Base-by-base conservation (phyloP, 345 rosid species). In the Punica granatum region DNA sequence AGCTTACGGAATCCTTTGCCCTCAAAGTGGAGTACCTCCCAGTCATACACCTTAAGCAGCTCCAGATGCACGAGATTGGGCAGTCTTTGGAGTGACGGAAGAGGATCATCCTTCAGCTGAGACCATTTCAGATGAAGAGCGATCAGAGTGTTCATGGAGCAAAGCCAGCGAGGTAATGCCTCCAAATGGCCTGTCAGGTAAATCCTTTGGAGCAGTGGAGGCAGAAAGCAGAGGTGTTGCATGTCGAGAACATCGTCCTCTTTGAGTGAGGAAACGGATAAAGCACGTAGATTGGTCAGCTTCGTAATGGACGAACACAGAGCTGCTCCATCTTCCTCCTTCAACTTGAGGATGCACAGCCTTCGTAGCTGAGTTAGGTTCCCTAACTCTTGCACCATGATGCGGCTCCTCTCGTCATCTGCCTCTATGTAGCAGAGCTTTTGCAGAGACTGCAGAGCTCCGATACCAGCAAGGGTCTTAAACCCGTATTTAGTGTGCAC, bases 31-130 rank as follows among this genome's bases (percentile, higher is more conserved):
- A 76, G 23, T 4, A 32, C 31, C 31, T 74, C 37, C 39, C 85
- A 79, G 7, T 65, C 71, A 6, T 70, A 70, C 2, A 61, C 85
- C 23, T 82, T 69, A 30, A 53, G 58, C n/a, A 81, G 37, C 43
- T 74, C 82, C 18, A 78, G 80, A 67, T 71, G 73, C 3, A 67
- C 32, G 3, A 81, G 77, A 56, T 74, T 80, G 21, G 77, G 81
- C 70, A 80, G 58, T 26, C 25, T 46, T 69, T 72, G 77, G 18
- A 80, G 79, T 11, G 26, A 48, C 15, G 26, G 11, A 8, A 77
- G 64, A 1, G 84, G 81, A 63, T 80, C 77, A 16, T 72, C 73
- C 49, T 15, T 37, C 33, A 77, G 41, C 25, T 60, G 46, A 41
- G 75, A 59, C 71, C 68, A 71, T 49, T 41, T 67, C 10, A 80